Percentiles rank a stretch among this genome's conserved stretches.
Evolutionary conservation across 2,329 filamentous ascomycete genomes (phyloP).

Genomic region (Aspergillus spinulosporus): DNA sequence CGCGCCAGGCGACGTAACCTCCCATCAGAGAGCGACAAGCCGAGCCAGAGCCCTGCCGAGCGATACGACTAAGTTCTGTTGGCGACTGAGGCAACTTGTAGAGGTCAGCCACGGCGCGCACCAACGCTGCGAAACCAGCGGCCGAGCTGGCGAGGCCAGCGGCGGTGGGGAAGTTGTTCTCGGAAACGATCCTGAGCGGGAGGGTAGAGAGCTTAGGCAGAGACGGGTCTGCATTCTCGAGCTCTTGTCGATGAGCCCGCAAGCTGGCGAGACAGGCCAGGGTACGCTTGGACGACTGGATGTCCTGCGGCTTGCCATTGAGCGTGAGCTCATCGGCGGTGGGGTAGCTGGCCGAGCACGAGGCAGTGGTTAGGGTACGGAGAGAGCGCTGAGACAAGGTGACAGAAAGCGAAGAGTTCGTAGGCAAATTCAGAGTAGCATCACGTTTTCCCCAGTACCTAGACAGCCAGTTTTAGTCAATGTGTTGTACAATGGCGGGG

Average conservation of each 20-base stretch:
- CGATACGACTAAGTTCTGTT: constrained; percentile 81
- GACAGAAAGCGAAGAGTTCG: constrained; percentile 95
- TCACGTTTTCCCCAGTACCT: constrained; percentile 98
- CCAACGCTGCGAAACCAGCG: constrained; percentile 66
- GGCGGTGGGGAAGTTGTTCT: constrained; percentile 99
- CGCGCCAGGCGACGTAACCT: constrained; percentile 93
- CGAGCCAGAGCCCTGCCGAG: constrained; percentile 89
- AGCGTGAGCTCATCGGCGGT: constrained; percentile 72
- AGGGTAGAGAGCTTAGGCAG: constrained; percentile 79
- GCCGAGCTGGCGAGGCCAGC: constrained; percentile 73
- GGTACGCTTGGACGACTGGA: constrained; percentile 78
- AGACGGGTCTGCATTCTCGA: constrained; percentile 70
- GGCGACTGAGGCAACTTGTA: constrained; percentile 82
- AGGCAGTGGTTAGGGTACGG: constrained; percentile 92
- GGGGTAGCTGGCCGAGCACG: constrained; percentile 73
- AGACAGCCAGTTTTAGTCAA: constrained; percentile 16
- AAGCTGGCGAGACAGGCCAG: constrained; percentile 91
- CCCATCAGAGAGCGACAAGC: constrained; percentile 92
- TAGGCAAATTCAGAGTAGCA: constrained; percentile 88
- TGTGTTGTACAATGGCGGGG: constrained; percentile 18
- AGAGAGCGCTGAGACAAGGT: constrained; percentile 93
- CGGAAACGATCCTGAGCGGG: constrained; percentile 82
- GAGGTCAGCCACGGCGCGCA: constrained; percentile 83
- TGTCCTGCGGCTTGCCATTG: constrained; percentile 79
- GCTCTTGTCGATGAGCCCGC: constrained; percentile 69